A percentile compares a stretch with the other conserved stretches of the same genome.
Evolutionary conservation across 257 asterid genomes (phyloP).

Genomic region (Capsicum chinense): DNA sequence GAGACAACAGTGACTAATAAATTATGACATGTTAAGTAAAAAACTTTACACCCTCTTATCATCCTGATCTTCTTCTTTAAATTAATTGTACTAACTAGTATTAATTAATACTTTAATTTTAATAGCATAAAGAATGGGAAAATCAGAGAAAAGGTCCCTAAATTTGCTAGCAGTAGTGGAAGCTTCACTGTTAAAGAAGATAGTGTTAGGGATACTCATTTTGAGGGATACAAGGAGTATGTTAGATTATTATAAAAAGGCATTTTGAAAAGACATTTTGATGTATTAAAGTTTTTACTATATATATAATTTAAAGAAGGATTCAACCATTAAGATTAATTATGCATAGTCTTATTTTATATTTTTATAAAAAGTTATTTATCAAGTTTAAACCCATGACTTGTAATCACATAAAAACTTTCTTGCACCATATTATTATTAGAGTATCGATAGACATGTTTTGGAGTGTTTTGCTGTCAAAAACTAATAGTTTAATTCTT

Average conservation of each 20-base stretch:
- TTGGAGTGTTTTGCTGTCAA: slow-evolving; percentile 20
- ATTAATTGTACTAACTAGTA: not conserved
- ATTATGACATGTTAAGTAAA: not conserved
- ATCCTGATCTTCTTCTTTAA: not conserved
- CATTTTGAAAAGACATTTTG: too few species aligned
- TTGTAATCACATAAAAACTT: too few species aligned
- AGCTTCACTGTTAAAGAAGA: slow-evolving; percentile 32
- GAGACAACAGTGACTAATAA: not conserved
- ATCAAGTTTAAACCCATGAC: too few species aligned
- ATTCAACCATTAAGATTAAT: too few species aligned
- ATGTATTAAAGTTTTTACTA: too few species aligned
- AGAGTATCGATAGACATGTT: not conserved
- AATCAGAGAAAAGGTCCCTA: slow-evolving; percentile 22
- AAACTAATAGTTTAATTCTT: slow-evolving; percentile 27
- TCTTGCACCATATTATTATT: too few species aligned
- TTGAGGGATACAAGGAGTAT: not conserved
- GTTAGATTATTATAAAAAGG: too few species aligned
- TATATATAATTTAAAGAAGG: too few species aligned
- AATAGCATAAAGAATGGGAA: not conserved
- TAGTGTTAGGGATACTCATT: slow-evolving; percentile 21
- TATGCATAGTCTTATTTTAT: too few species aligned
- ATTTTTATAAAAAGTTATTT: too few species aligned
- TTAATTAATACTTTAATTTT: not conserved
- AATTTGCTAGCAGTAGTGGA: slow-evolving; percentile 30
- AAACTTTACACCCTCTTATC: not conserved